These are phyloP conservation scores for Ogataea polymorpha DNA, from an alignment of 805 yeast species.

Conservation along the genomic window DNA sequence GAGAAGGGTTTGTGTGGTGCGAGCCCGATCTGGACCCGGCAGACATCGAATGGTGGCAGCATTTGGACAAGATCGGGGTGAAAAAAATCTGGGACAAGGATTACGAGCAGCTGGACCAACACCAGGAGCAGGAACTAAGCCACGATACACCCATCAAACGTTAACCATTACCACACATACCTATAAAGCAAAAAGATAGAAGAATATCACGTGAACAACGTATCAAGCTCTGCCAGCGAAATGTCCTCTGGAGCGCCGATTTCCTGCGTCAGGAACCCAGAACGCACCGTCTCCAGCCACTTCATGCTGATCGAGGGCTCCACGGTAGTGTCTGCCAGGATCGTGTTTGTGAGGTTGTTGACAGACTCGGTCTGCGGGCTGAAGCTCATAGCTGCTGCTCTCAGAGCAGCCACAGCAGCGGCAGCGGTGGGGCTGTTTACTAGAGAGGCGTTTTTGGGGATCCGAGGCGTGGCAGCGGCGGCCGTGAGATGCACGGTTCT, in stretches of 20 bases:
- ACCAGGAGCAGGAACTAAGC: conserved; percentile 5
- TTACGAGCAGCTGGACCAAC: conserved; percentile 19
- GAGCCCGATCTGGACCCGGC: conserved; percentile 93
- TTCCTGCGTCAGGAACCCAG: conserved; percentile 75
- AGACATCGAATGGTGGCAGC: conserved; percentile 42
- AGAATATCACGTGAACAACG: conserved; percentile 36
- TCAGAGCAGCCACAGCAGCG: conserved; percentile 72
- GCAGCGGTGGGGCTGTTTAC: conserved; percentile 62
- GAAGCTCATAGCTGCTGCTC: conserved; percentile 36
- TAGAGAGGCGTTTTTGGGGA: conserved; percentile 54
- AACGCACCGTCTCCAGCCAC: conserved; percentile 72
- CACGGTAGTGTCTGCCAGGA: conserved; percentile 34
- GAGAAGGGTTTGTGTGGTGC: conserved; percentile 84
- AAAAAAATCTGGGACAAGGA: conserved; percentile 32
- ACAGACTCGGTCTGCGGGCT: conserved; percentile 37
- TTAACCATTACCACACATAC: conserved; percentile 13
- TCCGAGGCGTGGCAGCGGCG: conserved; percentile 81
- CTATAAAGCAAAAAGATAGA: conserved; percentile 10
- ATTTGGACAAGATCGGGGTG: conserved; percentile 30
- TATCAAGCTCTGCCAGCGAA: conserved; percentile 65
- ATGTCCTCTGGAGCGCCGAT: conserved; percentile 77
- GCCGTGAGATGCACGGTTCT: conserved; percentile 53
- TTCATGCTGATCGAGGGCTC: conserved; percentile 44
- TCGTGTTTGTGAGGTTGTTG: conserved; percentile 32
- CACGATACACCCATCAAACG: conserved; percentile 7